A percentile compares a stretch with the other conserved stretches of the same genome.
Evolutionary conservation across 1,284 basidiomycete genomes (phyloP).

Genomic region (Ganoderma multipileum): DNA sequence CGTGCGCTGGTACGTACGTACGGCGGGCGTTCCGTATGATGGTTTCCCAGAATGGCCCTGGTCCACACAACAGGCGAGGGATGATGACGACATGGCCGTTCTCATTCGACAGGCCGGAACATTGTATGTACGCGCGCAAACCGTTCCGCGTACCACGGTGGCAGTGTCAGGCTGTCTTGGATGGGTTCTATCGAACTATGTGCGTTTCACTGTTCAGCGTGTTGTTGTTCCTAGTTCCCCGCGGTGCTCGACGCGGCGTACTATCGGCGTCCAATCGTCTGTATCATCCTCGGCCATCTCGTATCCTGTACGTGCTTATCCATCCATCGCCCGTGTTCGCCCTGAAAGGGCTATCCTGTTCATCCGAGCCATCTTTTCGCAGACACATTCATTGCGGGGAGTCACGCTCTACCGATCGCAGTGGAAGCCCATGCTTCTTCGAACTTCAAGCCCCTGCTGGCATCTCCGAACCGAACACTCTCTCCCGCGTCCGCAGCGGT

Average conservation of each 20-base stretch:
- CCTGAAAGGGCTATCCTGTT: conserved; percentile 1
- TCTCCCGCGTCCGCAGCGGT: background rate
- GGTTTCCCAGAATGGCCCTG: background rate
- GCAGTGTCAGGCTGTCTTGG: background rate
- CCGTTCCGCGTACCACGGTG: background rate
- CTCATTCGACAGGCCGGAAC: background rate
- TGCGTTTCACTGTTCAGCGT: background rate
- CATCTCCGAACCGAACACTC: background rate
- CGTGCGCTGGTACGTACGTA: background rate
- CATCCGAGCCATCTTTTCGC: conserved; percentile 6
- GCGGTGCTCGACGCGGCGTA: background rate
- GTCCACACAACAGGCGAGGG: background rate
- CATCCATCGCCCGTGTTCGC: background rate
- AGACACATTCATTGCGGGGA: background rate
- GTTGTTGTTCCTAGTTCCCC: background rate
- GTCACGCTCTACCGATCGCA: background rate
- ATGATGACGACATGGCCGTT: background rate
- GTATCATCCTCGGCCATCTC: conserved; percentile 9
- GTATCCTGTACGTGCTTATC: background rate
- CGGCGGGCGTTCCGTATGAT: background rate
- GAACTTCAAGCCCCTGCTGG: background rate
- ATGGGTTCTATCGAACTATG: background rate
- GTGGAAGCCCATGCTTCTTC: background rate
- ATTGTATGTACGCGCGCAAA: background rate
- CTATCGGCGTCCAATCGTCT: background rate